A percentile compares a stretch with the other conserved stretches of the same genome.
These are phyloP conservation scores for Neocallimastix lanati DNA, from an alignment of 192 early-diverging fungal species.

Conservation along the genomic window DNA sequence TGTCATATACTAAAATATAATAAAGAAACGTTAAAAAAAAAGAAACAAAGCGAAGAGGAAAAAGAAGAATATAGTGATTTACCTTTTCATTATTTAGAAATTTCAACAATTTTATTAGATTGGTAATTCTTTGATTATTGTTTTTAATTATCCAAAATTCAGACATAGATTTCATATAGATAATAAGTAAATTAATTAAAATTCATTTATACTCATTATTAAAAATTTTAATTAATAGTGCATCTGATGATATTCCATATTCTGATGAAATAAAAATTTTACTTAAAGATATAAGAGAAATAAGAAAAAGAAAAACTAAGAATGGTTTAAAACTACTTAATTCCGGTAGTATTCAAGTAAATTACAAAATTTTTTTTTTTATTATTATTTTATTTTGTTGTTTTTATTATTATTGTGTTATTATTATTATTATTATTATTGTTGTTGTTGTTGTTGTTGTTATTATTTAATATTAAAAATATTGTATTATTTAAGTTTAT, in stretches of 20 bases:
- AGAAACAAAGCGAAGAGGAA: constrained; percentile 48
- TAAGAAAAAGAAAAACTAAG: constrained; percentile 60
- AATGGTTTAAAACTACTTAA: constrained; percentile 47
- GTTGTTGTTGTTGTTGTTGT: too few relatives aligned
- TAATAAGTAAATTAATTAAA: too few relatives aligned
- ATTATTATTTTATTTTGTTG: too few relatives aligned
- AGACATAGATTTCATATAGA: too few relatives aligned
- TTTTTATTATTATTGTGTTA: too few relatives aligned
- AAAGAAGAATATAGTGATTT: constrained; percentile 40
- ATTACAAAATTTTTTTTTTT: too few relatives aligned
- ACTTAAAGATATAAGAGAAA: constrained; percentile 69
- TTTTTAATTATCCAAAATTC: too few relatives aligned
- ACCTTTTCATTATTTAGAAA: constrained; percentile 67
- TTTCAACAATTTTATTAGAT: constrained; percentile 57
- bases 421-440: too few relatives aligned
- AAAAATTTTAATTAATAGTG: too few relatives aligned
- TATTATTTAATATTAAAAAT: too few relatives aligned
- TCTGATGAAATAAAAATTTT: constrained; percentile 49
- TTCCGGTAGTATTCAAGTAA: constrained; percentile 46
- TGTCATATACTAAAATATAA: not conserved
- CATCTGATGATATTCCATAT: constrained; percentile 64
- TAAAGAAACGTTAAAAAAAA: constrained; percentile 38
- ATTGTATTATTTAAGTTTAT: too few relatives aligned
- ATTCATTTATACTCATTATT: too few relatives aligned
- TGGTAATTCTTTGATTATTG: constrained; percentile 37